Percentiles rank a stretch among this genome's conserved stretches.
These are phyloP conservation scores for Alternaria solani DNA, from an alignment of 2,329 filamentous ascomycete genomes.

Conservation along the genomic window DNA sequence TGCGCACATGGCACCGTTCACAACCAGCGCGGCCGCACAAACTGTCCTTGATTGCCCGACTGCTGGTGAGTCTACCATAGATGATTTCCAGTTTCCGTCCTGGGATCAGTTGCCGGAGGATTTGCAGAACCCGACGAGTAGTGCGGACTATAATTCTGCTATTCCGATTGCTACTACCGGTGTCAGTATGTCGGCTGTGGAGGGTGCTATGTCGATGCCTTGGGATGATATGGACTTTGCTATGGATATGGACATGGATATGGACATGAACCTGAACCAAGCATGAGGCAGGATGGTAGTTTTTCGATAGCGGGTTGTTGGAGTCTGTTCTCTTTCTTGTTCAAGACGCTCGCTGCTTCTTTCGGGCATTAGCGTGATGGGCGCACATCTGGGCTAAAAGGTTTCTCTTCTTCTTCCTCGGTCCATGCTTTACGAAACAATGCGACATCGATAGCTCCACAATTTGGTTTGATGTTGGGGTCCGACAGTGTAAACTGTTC, in stretches of 20 bases:
- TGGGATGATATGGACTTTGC: slow-evolving; percentile 48
- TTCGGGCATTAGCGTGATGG: not conserved
- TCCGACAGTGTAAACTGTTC: too few relatives aligned
- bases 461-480: too few relatives aligned
- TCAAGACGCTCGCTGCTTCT: not conserved
- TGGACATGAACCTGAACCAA: slow-evolving; percentile 24
- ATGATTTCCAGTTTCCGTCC: slow-evolving; percentile 34
- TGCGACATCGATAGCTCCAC: not conserved
- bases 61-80: slow-evolving; percentile 4
- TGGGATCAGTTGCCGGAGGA: slow-evolving; percentile 40
- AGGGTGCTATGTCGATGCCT: slow-evolving; percentile 18
- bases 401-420: not conserved
- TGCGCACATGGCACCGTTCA: slow-evolving; percentile 9
- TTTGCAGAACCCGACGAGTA: slow-evolving; percentile 36
- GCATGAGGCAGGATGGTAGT: slow-evolving; percentile 3
- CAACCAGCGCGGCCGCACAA: not conserved
- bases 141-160: slow-evolving; percentile 24
- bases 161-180: slow-evolving; percentile 26
- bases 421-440: not conserved
- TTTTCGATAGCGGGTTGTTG: not conserved
- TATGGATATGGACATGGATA: slow-evolving; percentile 41
- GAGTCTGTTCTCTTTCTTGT: not conserved
- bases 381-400: not conserved
- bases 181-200: slow-evolving; percentile 12
- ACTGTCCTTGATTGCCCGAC: slow-evolving; percentile 11